Evolutionary conservation across 257 asterid genomes (phyloP).

Genomic region (Fraxinus pennsylvanica): DNA sequence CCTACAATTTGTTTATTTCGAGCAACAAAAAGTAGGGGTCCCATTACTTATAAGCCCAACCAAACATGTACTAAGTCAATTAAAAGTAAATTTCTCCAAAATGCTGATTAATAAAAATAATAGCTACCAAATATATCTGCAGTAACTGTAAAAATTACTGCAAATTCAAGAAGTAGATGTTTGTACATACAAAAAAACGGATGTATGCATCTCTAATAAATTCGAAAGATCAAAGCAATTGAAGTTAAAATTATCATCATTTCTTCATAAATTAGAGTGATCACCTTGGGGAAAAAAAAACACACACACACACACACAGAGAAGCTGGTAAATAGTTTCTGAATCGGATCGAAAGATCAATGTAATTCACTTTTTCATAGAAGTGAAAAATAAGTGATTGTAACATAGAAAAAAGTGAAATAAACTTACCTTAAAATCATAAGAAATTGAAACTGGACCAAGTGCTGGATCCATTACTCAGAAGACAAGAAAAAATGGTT

Average conservation of each 20-base stretch:
- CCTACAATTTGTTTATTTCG: too few relatives aligned
- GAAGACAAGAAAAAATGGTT: neutral
- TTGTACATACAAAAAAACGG: slow-evolving; percentile 10
- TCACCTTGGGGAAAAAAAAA: neutral
- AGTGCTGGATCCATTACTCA: slow-evolving; percentile 50
- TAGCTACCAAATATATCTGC: neutral
- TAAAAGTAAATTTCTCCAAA: slow-evolving; percentile 16
- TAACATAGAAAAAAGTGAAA: slow-evolving; percentile 17
- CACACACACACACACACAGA: neutral
- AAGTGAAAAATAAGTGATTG: slow-evolving; percentile 3
- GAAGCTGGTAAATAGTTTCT: neutral
- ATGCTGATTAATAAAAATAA: slow-evolving; percentile 10
- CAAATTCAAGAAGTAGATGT: slow-evolving; percentile 34
- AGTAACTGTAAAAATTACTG: neutral
- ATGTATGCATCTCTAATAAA: slow-evolving; percentile 19
- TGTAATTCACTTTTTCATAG: neutral
- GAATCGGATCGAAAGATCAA: slow-evolving; percentile 9
- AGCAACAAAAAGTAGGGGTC: too few relatives aligned
- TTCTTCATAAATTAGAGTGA: neutral
- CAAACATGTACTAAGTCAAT: neutral
- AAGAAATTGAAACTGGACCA: slow-evolving; percentile 43
- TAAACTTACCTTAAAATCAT: slow-evolving; percentile 47
- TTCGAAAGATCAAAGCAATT: neutral
- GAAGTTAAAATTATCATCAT: slow-evolving; percentile 7
- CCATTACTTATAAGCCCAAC: too few relatives aligned